phyloP scores from a whole-genome alignment of 2,329 filamentous ascomycete species.

The Lachnellula cervina region DNA sequence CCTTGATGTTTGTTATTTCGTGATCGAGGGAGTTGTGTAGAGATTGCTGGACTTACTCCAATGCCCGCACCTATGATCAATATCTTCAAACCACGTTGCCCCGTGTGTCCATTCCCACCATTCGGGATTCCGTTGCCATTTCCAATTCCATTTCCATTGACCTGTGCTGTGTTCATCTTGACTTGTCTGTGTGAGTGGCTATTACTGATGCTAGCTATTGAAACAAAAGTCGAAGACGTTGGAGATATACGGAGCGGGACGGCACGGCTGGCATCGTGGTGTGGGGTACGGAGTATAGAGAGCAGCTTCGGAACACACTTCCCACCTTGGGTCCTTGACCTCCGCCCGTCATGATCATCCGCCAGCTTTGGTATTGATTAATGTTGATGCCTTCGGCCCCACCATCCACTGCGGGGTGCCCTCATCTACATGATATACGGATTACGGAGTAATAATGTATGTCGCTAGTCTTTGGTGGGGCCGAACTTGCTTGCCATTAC shows the following conservation, averaged over 20 bases:
- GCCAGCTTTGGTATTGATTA: background rate
- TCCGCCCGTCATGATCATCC: background rate
- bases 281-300: background rate
- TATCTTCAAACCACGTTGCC: constrained; percentile 5
- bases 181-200: background rate
- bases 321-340: background rate
- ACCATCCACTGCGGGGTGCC: background rate
- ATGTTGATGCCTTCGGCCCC: background rate
- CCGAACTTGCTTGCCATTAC: background rate
- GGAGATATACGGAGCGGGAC: background rate
- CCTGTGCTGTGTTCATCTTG: background rate
- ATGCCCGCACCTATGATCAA: constrained; percentile 38
- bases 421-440: too few species aligned
- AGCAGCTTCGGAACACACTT: background rate
- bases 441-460: background rate
- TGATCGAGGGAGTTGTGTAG: background rate
- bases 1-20: constrained; percentile 19
- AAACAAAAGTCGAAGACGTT: background rate
- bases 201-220: too few species aligned
- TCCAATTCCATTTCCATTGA: background rate
- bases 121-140: background rate
- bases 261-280: background rate
- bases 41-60: constrained; percentile 27
- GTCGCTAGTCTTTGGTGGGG: background rate
- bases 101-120: background rate